Percentiles rank a stretch among this genome's conserved stretches.
These are phyloP conservation scores for Nicotiana paniculata DNA, from an alignment of 257 asterid species.

Conservation along the genomic window DNA sequence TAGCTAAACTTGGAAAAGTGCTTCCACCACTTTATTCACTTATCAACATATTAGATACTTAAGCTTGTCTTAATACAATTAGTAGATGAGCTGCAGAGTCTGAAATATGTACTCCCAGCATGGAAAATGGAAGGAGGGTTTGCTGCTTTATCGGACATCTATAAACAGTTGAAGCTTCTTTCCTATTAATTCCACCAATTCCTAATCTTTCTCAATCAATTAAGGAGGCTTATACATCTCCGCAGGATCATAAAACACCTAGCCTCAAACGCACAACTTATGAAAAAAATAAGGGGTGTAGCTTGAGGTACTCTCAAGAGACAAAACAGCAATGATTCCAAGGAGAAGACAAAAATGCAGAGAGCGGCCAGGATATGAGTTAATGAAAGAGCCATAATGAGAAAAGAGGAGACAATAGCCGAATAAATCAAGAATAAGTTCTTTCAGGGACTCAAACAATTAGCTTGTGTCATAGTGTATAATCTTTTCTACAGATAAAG, in stretches of 20 bases:
- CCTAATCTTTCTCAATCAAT: background rate
- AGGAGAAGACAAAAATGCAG: background rate
- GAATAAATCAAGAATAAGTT: background rate
- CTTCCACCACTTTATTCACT: background rate
- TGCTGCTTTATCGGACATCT: background rate
- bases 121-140: background rate
- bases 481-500: background rate
- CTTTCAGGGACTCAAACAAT: background rate
- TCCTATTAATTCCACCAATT: background rate
- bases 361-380: background rate
- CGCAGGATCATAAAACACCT: background rate
- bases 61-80: background rate
- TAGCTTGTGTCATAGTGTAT: background rate
- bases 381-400: background rate
- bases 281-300: background rate
- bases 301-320: background rate
- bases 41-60: background rate
- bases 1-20: background rate
- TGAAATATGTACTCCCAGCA: background rate
- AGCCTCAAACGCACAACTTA: background rate
- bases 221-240: background rate
- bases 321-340: background rate
- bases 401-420: background rate
- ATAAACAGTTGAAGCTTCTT: background rate
- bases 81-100: background rate